Percentiles rank a stretch among this genome's conserved stretches.
Conservation (phyloP, 2,329 filamentous ascomycete species). For the Thielaviopsis ethacetica region DNA sequence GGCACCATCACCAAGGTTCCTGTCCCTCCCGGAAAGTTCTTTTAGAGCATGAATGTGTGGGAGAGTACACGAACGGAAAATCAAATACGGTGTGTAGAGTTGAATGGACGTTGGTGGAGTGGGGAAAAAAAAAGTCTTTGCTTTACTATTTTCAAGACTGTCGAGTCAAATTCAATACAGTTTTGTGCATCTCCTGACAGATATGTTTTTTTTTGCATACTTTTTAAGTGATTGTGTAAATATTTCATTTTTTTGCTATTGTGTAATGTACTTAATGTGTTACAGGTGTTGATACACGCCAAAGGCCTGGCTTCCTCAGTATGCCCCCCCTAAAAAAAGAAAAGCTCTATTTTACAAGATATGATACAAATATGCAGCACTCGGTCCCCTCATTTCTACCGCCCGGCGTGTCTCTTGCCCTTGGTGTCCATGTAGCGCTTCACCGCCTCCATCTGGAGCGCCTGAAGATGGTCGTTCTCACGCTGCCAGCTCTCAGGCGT, state of each 20-base stretch:
- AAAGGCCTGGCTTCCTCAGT: slow-evolving; percentile 7
- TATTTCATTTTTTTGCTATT: slow-evolving; percentile 2
- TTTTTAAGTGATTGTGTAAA: not conserved
- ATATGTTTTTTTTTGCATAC: too few species aligned
- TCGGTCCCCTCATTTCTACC: not conserved
- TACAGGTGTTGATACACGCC: slow-evolving; percentile 10
- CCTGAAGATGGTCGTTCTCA: slow-evolving; percentile 5
- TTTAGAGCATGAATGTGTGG: slow-evolving; percentile 20
- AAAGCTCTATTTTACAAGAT: slow-evolving; percentile 4
- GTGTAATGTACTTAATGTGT: slow-evolving; percentile 11
- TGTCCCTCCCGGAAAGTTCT: slow-evolving; percentile 32
- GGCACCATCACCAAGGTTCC: slow-evolving; percentile 17
- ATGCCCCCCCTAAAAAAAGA: not conserved
- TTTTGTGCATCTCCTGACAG: not conserved
- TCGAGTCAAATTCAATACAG: not conserved
- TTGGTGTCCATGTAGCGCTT: slow-evolving; percentile 20
- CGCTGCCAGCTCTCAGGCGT: slow-evolving; percentile 25
- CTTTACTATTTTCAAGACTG: not conserved
- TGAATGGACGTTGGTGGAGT: not conserved
- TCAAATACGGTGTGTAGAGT: not conserved
- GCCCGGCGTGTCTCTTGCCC: slow-evolving; percentile 14
- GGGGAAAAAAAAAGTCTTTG: not conserved
- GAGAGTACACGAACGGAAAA: not conserved
- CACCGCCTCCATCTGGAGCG: slow-evolving; percentile 14
- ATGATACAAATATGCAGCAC: slow-evolving; percentile 11